Conservation (phyloP, 192 early-diverging fungal genomes). For the Chytriomyces sp. region DNA sequence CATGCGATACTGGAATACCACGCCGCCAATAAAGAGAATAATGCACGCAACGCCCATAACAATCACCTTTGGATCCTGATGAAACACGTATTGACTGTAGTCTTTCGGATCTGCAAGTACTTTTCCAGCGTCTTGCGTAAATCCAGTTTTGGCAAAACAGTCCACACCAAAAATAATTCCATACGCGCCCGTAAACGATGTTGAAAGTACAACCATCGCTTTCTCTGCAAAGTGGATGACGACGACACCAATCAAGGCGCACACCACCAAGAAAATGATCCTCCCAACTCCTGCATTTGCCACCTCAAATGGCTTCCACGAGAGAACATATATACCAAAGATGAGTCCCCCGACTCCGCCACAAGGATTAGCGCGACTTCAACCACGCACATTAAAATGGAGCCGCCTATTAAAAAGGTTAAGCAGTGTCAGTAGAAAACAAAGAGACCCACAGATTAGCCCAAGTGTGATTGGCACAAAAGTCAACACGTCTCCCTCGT, state of each 20-base stretch:
- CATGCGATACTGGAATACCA: conserved; percentile 64
- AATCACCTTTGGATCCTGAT: conserved; percentile 3
- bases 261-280: conserved; percentile 61
- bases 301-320: neutral
- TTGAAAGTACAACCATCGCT: conserved; percentile 64
- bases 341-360: conserved; percentile 25
- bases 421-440: neutral
- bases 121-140: conserved; percentile 52
- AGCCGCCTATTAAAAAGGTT: conserved; percentile 16
- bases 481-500: conserved; percentile 13
- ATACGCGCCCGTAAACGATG: conserved; percentile 75
- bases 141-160: conserved; percentile 74
- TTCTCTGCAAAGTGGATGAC: conserved; percentile 65
- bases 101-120: neutral
- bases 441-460: neutral
- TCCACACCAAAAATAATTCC: conserved; percentile 78
- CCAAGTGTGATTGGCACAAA: conserved; percentile 19
- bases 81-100: neutral
- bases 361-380: conserved; percentile 14
- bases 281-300: neutral
- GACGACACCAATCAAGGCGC: conserved; percentile 62
- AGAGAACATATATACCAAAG: conserved; percentile 16
- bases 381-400: conserved; percentile 18
- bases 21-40: conserved; percentile 47
- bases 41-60: conserved; percentile 1